phyloP scores from a whole-genome alignment of 1,139 yeast genomes.

The Groenewaldozyma sp. region DNA sequence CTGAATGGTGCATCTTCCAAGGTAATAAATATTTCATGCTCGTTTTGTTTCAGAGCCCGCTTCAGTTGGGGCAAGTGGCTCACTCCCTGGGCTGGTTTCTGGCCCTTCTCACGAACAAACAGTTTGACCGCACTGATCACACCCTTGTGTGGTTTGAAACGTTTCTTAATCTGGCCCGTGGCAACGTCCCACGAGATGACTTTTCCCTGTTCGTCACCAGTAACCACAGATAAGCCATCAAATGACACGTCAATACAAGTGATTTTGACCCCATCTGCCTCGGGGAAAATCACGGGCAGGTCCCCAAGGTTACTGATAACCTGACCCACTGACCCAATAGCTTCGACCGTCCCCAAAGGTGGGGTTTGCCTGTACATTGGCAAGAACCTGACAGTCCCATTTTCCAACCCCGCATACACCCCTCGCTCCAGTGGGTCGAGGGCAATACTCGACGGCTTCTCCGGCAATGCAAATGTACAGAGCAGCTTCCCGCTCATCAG shows the following conservation, averaged over 20 bases:
- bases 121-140: constrained; percentile 3
- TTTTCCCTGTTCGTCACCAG: constrained; percentile 68
- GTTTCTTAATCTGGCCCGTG: constrained; percentile 66
- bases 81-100: constrained; percentile 8
- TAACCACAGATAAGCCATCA: constrained; percentile 65
- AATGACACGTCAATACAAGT: constrained; percentile 52
- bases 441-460: constrained; percentile 48
- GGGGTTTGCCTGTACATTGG: constrained; percentile 45
- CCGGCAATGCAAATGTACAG: constrained; percentile 62
- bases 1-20: not conserved
- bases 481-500: constrained; percentile 34
- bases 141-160: constrained; percentile 42
- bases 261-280: constrained; percentile 30
- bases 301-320: constrained; percentile 24
- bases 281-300: constrained; percentile 14
- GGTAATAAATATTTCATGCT: constrained; percentile 18
- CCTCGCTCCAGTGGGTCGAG: constrained; percentile 80
- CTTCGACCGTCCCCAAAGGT: constrained; percentile 38
- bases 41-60: constrained; percentile 17
- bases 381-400: constrained; percentile 54
- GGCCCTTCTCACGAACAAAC: constrained; percentile 3
- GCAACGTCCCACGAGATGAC: constrained; percentile 63
- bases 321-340: constrained; percentile 52
- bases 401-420: constrained; percentile 56
- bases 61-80: constrained; percentile 24